phyloP scores from a whole-genome alignment of 2,329 filamentous ascomycete genomes.

The Ceratocystis eucalypticola region DNA sequence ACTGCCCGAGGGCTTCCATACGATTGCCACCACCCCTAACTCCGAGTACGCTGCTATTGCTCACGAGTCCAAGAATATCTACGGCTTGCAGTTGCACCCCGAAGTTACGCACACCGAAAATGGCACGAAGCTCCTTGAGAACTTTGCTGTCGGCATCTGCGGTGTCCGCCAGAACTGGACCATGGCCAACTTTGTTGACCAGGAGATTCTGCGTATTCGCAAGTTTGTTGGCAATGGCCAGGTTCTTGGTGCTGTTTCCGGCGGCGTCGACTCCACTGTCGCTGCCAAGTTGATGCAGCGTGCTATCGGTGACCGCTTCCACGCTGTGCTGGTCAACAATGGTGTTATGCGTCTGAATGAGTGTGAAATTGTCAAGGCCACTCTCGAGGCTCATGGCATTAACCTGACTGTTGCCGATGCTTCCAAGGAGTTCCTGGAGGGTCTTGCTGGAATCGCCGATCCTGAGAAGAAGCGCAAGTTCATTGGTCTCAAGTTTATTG shows the following conservation, averaged over 20 bases:
- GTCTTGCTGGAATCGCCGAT: constrained; percentile 59
- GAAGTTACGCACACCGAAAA: constrained; percentile 60
- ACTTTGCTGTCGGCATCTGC: constrained; percentile 79
- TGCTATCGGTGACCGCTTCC: constrained; percentile 70
- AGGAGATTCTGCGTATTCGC: constrained; percentile 69
- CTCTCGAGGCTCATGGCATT: constrained; percentile 65
- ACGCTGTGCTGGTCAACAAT: constrained; percentile 75
- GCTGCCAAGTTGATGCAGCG: constrained; percentile 74
- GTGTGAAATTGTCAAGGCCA: constrained; percentile 67
- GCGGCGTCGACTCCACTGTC: constrained; percentile 83
- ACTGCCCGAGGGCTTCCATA: constrained; percentile 59
- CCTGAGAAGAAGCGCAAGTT: constrained; percentile 87
- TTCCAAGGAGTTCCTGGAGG: constrained; percentile 59
- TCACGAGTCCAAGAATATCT: constrained; percentile 56
- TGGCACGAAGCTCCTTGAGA: constrained; percentile 58
- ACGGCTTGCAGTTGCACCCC: constrained; percentile 80
- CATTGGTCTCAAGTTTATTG: constrained; percentile 56
- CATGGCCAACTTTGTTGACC: constrained; percentile 70
- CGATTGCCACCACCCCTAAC: constrained; percentile 62
- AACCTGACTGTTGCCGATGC: constrained; percentile 82
- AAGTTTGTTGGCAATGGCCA: constrained; percentile 71
- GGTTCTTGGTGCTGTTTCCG: constrained; percentile 44
- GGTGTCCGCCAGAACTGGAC: constrained; percentile 64
- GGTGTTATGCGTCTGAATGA: constrained; percentile 79
- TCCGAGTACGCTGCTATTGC: constrained; percentile 69